Percentiles rank a stretch among this genome's conserved stretches.
Conservation (phyloP, 2,329 filamentous ascomycete species). For the Venturia effusa region DNA sequence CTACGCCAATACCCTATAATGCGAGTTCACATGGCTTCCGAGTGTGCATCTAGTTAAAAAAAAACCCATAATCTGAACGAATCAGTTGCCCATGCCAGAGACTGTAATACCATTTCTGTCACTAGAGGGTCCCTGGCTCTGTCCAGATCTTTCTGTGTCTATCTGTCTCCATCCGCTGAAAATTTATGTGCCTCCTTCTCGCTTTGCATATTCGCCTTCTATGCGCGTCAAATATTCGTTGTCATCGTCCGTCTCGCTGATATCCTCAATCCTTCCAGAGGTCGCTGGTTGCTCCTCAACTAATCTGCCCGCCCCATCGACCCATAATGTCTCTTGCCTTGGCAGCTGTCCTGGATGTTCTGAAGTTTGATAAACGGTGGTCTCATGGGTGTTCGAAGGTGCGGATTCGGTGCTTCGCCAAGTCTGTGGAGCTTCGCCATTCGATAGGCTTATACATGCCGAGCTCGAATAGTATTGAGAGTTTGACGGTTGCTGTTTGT, state of each 20-base stretch:
- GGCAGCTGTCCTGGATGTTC: slow-evolving; percentile 6
- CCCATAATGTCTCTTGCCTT: background rate
- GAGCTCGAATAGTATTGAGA: slow-evolving; percentile 9
- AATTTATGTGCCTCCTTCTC: slow-evolving; percentile 9
- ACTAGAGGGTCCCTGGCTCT: background rate
- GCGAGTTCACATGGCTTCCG: background rate
- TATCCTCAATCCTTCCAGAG: slow-evolving; percentile 6
- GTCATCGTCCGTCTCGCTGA: slow-evolving; percentile 7
- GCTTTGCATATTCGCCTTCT: slow-evolving; percentile 11
- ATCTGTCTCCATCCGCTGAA: background rate
- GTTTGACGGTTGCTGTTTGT: slow-evolving; percentile 1
- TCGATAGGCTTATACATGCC: background rate
- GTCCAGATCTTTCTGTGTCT: background rate
- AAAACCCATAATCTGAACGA: background rate
- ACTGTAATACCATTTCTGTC: background rate
- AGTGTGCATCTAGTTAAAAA: background rate
- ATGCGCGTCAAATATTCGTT: slow-evolving; percentile 6
- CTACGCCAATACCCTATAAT: background rate
- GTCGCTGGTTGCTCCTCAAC: background rate
- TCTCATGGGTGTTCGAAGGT: background rate
- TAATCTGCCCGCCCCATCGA: background rate
- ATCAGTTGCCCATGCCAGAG: background rate
- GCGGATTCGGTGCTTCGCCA: slow-evolving; percentile 1
- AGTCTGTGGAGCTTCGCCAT: slow-evolving; percentile 5
- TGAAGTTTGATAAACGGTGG: slow-evolving; percentile 3